Percentiles rank a stretch among this genome's conserved stretches.
These are phyloP conservation scores for Balakata baccata DNA, from an alignment of 345 rosid species.

Conservation along the genomic window DNA sequence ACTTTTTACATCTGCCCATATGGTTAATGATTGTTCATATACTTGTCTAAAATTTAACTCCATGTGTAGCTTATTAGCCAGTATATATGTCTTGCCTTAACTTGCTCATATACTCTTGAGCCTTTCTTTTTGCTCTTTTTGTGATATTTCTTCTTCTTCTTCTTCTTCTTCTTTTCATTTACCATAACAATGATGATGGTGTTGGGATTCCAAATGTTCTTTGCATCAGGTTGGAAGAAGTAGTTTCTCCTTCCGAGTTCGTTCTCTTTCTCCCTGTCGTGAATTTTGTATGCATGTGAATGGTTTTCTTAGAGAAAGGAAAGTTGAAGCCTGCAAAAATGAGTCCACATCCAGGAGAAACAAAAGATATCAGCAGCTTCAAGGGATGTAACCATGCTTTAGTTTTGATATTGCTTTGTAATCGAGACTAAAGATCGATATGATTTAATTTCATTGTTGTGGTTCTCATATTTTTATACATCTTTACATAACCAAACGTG, in stretches of 20 bases:
- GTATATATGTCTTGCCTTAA: background rate
- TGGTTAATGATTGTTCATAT: too few species aligned
- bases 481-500: too few species aligned
- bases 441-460: too few species aligned
- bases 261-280: background rate
- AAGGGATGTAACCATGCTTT: too few species aligned
- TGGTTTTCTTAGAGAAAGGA: conserved; percentile 57
- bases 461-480: too few species aligned
- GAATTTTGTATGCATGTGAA: background rate
- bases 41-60: background rate
- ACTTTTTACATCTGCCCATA: background rate
- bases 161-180: background rate
- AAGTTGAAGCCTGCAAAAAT: conserved; percentile 67
- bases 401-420: too few species aligned
- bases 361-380: too few species aligned
- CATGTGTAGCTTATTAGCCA: background rate
- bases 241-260: conserved; percentile 13
- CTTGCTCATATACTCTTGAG: background rate
- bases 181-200: conserved; percentile 64
- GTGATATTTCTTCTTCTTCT: background rate
- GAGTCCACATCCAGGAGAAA: conserved; percentile 31
- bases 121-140: too few species aligned
- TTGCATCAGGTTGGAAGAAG: conserved; percentile 89
- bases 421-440: too few species aligned
- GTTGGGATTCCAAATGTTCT: conserved; percentile 81